phyloP scores from a whole-genome alignment of 306 rosid genomes.

The Cotoneaster glaucophyllus region DNA sequence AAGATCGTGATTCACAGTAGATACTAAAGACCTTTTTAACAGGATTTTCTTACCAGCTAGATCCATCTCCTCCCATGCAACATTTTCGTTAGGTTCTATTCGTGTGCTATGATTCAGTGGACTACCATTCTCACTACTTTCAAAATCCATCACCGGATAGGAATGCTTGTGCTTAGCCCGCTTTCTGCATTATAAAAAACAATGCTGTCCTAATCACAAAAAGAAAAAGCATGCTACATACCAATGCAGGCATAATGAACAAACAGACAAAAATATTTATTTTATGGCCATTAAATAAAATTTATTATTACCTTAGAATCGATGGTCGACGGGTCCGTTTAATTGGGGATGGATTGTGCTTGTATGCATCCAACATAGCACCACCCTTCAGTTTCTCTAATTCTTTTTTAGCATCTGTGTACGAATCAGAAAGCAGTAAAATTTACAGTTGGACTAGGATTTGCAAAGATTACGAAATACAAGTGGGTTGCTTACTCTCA shows the following conservation, averaged over 20 bases:
- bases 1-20: background rate
- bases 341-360: slow-evolving; percentile 27
- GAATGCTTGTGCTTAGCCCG: slow-evolving; percentile 52
- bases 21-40: background rate
- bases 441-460: background rate
- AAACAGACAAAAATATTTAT: background rate
- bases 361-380: slow-evolving; percentile 29
- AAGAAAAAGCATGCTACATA: background rate
- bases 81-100: slow-evolving; percentile 16
- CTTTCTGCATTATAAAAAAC: slow-evolving; percentile 40
- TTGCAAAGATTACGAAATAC: background rate
- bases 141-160: slow-evolving; percentile 26
- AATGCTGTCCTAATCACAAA: slow-evolving; percentile 18
- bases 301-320: slow-evolving; percentile 39
- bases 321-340: slow-evolving; percentile 64
- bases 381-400: slow-evolving; percentile 54
- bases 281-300: background rate
- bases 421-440: slow-evolving; percentile 22
- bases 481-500: slow-evolving; percentile 48
- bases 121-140: slow-evolving; percentile 24
- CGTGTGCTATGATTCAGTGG: slow-evolving; percentile 27
- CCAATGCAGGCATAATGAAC: slow-evolving; percentile 3
- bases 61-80: slow-evolving; percentile 25
- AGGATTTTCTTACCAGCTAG: slow-evolving; percentile 32
- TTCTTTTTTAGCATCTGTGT: slow-evolving; percentile 70